phyloP scores from a whole-genome alignment of 768 basidiomycete species.

The Neoboletus subvelutipes region DNA sequence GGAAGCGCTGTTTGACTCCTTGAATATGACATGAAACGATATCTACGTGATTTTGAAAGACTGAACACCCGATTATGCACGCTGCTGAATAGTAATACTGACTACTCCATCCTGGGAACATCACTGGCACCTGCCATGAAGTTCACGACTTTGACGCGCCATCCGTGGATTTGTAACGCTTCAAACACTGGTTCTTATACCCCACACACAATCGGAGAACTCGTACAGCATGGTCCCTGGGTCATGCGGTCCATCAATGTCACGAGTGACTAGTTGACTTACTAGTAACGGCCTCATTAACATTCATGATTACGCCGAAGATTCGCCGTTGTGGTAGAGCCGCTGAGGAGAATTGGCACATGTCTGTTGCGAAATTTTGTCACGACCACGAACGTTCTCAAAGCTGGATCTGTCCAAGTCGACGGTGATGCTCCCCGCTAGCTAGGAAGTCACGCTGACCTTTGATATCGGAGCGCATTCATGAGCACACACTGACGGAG shows the following conservation, averaged over 20 bases:
- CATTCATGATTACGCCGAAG: conserved; percentile 2
- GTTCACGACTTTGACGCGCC: too few species aligned
- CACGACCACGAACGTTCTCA: too few species aligned
- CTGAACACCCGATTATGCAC: too few species aligned
- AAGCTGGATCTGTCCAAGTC: neutral
- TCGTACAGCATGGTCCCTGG: neutral
- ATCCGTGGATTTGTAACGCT: too few species aligned
- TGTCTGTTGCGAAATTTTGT: neutral
- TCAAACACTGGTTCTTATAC: conserved; percentile 27
- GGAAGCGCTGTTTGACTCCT: too few species aligned
- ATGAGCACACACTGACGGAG: neutral
- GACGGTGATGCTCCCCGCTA: neutral
- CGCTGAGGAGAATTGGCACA: neutral
- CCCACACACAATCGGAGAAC: neutral
- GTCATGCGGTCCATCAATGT: neutral
- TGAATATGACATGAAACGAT: too few species aligned
- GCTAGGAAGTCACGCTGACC: too few species aligned
- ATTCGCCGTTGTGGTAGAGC: conserved; percentile 5
- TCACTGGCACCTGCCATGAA: too few species aligned
- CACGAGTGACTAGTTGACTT: neutral
- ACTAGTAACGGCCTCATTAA: too few species aligned
- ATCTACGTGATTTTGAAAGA: too few species aligned
- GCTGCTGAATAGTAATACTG: too few species aligned
- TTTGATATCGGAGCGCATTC: neutral
- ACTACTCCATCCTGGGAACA: too few species aligned